Evolutionary conservation across 192 early-diverging fungal genomes (phyloP).

Genomic region (Linnemannia hyalina): DNA sequence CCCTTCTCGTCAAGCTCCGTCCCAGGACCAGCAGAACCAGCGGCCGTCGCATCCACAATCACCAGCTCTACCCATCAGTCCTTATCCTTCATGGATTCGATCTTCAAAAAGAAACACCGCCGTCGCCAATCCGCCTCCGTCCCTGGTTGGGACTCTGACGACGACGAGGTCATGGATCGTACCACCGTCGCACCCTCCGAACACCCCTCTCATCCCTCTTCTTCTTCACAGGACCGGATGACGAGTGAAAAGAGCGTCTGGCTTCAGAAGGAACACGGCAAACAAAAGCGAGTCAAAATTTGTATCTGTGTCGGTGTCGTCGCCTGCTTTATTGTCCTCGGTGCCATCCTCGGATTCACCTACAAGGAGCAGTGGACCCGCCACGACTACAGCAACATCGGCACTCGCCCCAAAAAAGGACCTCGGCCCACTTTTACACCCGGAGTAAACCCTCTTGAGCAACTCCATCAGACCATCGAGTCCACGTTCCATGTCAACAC

Average conservation of each 20-base stretch:
- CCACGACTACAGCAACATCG: too few species aligned
- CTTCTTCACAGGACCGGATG: background rate
- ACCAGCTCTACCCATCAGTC: background rate
- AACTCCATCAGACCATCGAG: slow-evolving; percentile 27
- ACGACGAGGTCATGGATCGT: slow-evolving; percentile 32
- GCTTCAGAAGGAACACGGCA: slow-evolving; percentile 24
- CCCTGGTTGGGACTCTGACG: slow-evolving; percentile 47
- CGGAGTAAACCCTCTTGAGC: background rate
- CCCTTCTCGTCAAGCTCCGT: background rate
- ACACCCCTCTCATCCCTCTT: background rate
- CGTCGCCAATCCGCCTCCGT: slow-evolving; percentile 20
- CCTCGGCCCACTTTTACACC: background rate
- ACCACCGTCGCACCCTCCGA: background rate
- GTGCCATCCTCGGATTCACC: slow-evolving; percentile 17
- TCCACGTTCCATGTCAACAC: slow-evolving; percentile 47
- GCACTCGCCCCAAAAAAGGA: background rate
- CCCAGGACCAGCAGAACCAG: background rate
- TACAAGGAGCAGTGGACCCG: slow-evolving; percentile 32
- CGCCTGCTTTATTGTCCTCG: slow-evolving; percentile 32
- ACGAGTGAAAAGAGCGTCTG: slow-evolving; percentile 39
- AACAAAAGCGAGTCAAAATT: slow-evolving; percentile 26
- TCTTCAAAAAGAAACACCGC: slow-evolving; percentile 19
- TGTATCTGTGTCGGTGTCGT: slow-evolving; percentile 42
- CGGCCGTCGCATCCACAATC: background rate
- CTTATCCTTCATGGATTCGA: slow-evolving; percentile 14